These are phyloP conservation scores for Starmerella vaccinii DNA, from an alignment of 805 yeast species.

Conservation along the genomic window DNA sequence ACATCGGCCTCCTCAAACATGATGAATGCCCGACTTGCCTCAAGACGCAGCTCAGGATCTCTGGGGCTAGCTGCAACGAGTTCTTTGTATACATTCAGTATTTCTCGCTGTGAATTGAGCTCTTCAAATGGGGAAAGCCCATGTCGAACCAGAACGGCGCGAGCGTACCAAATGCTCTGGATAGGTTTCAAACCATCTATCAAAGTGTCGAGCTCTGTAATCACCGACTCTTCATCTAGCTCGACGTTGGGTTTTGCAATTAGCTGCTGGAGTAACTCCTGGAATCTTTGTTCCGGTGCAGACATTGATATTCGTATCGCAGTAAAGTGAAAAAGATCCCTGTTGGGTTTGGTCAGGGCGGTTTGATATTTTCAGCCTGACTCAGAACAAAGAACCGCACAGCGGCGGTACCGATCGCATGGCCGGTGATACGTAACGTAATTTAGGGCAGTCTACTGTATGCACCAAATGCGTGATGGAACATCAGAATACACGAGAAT, in stretches of 20 bases:
- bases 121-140: background rate
- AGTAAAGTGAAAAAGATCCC: background rate
- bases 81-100: slow-evolving; percentile 17
- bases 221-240: background rate
- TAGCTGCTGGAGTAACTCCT: background rate
- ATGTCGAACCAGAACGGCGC: background rate
- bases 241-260: background rate
- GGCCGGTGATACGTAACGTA: too few species aligned
- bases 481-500: too few species aligned
- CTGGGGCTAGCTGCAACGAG: slow-evolving; percentile 32
- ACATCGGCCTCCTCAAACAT: slow-evolving; percentile 28
- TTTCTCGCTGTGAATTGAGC: background rate
- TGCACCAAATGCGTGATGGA: too few species aligned
- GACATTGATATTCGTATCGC: background rate
- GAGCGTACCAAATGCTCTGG: background rate
- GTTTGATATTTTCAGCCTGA: background rate
- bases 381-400: background rate
- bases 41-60: slow-evolving; percentile 45
- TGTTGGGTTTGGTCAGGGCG: background rate
- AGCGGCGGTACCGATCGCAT: too few species aligned
- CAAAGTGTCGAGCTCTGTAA: background rate
- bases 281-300: background rate
- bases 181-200: background rate
- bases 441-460: too few species aligned
- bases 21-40: slow-evolving; percentile 45